A percentile compares a stretch with the other conserved stretches of the same genome.
Evolutionary conservation across 2,329 filamentous ascomycete species (phyloP).

Genomic region (Fusarium sublunatum): DNA sequence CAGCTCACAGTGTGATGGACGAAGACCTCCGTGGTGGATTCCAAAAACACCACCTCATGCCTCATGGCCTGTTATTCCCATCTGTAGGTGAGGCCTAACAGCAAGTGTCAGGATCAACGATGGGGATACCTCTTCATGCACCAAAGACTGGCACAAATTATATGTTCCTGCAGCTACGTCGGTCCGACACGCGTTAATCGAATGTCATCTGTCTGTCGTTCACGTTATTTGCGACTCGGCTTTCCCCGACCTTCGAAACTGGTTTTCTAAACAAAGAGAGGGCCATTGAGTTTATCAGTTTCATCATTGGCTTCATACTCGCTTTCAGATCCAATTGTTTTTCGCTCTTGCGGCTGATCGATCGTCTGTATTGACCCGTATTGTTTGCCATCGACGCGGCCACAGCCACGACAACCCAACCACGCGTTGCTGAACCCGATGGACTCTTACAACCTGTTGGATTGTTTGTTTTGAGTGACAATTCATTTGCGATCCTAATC

Average conservation of each 20-base stretch:
- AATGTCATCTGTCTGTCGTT: slow-evolving; percentile 1
- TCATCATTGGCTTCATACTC: not conserved
- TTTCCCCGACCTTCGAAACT: slow-evolving; percentile 6
- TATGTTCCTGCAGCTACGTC: slow-evolving; percentile 13
- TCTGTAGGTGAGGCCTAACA: slow-evolving; percentile 24
- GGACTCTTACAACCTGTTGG: no score
- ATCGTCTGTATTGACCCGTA: not conserved
- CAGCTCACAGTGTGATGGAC: slow-evolving; percentile 25
- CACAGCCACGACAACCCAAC: not conserved
- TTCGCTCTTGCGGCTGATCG: not conserved
- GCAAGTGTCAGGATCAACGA: slow-evolving; percentile 8
- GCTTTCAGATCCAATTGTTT: slow-evolving; percentile 11
- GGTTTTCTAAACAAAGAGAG: not conserved
- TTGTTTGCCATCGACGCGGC: slow-evolving; percentile 23
- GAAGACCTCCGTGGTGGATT: not conserved
- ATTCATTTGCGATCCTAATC: slow-evolving; percentile 1
- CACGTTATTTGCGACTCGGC: slow-evolving; percentile 9
- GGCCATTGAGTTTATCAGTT: not conserved
- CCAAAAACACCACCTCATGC: not conserved
- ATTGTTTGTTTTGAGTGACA: slow-evolving; percentile 1
- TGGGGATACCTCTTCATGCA: slow-evolving; percentile 6
- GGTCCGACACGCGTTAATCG: slow-evolving; percentile 27
- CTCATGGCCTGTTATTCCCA: not conserved
- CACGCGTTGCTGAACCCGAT: no score
- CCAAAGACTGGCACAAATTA: slow-evolving; percentile 1